Evolutionary conservation across 148 eudicot species (phyloP), one percentile per base, ranked within the genome.

Genomic region (Diospyros lotus): DNA sequence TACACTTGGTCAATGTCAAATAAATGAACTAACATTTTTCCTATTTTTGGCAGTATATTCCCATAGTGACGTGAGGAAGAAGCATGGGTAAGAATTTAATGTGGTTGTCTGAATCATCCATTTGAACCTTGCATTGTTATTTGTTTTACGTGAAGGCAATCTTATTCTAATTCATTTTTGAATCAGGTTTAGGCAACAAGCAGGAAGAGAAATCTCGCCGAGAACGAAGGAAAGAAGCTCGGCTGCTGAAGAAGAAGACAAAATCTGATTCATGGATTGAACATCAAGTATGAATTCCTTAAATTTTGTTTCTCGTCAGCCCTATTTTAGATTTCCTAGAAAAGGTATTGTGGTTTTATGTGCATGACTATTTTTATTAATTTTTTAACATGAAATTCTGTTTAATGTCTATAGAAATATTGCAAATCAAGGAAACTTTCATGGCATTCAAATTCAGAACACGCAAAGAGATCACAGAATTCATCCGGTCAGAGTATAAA

Each of bases 241-340:
- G 98, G 56, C 59, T 53, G 50, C 84, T 77, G 2, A 90, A 79
- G 79, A 93, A 89, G 42, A 88, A 87, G 80, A 82, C 77, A 63
- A 93, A 89, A 79, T 89, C 85, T 69, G 82, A 86, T 64, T 76
- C 87, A 14, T 90, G 94, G 90, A 43, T 80, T 44, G 82, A 85
- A 28, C 73, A 84, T 77, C 87, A 89, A 71, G 95, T 93, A 81
- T 46, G 12, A 11, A 13, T 3, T 41, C 28, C 62, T 17, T 41
- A 58, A 11, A 5, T 38, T 40, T 48, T 17, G 18, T 55, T 61
- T 44, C 62, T 39, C 40, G 0, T 6, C 28, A 58, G 55, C 38
- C 4, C 53, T 73, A 43, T 51, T 43, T 12, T 38, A 9, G 58
- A 64, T 11, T 42, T 17, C 48, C 8, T 4, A 10, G 41, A 39